These are phyloP conservation scores for Exserohilum rostratum DNA, from an alignment of 2,329 filamentous ascomycete genomes.

Conservation along the genomic window DNA sequence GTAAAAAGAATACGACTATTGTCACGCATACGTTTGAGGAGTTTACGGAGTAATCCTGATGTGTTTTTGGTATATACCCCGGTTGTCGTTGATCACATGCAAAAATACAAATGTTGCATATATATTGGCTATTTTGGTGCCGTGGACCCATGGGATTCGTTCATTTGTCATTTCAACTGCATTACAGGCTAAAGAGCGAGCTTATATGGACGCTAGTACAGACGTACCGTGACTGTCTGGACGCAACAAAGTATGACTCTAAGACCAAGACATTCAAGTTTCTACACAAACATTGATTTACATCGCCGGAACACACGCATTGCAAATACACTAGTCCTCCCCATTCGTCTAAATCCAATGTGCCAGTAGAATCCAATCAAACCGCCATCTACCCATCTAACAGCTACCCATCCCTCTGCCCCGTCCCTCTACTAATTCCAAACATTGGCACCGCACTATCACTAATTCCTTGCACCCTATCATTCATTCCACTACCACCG, in stretches of 20 bases:
- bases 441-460: constrained; percentile 33
- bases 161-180: not conserved
- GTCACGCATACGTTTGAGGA: constrained; percentile 7
- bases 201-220: not conserved
- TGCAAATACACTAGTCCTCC: no score
- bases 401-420: not conserved
- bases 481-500: constrained; percentile 15
- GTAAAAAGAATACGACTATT: constrained; percentile 14
- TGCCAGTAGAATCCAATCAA: not conserved
- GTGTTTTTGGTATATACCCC: not conserved
- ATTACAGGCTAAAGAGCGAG: not conserved
- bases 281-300: no score
- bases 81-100: not conserved
- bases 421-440: constrained; percentile 24
- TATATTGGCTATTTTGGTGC: not conserved
- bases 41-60: constrained; percentile 9
- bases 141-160: not conserved
- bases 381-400: not conserved
- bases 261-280: no score
- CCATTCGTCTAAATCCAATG: not conserved
- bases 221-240: not conserved
- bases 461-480: constrained; percentile 31
- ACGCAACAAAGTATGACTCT: no score
- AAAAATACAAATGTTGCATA: not conserved
- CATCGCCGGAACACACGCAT: no score